Percentiles rank a stretch among this genome's conserved stretches.
Conservation (phyloP, 2,329 filamentous ascomycete species). For the Claviceps maximensis region DNA sequence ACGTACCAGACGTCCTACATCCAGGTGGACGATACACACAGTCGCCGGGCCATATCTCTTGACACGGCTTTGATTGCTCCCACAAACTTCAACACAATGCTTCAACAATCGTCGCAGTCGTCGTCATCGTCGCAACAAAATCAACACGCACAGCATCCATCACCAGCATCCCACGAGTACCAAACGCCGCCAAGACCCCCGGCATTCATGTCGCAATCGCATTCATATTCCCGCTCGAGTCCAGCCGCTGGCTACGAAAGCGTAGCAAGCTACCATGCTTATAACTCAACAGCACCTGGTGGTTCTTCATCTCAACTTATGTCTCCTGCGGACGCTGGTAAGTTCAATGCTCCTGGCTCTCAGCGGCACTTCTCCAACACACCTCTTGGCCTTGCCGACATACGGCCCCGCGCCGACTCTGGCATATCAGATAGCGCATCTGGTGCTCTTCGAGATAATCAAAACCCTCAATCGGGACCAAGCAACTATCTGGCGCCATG, state of each 20-base stretch:
- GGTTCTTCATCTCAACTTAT: conserved; percentile 50
- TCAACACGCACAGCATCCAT: conserved; percentile 16
- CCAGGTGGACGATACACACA: conserved; percentile 34
- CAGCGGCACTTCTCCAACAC: conserved; percentile 64
- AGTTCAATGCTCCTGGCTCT: conserved; percentile 42
- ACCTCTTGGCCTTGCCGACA: conserved; percentile 81
- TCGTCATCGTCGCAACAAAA: conserved; percentile 23
- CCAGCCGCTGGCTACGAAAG: conserved; percentile 50
- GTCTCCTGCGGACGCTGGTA: conserved; percentile 37
- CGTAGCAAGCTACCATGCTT: conserved; percentile 40
- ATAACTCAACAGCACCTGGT: conserved; percentile 52
- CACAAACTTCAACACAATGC: conserved; percentile 31
- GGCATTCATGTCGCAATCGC: conserved; percentile 54
- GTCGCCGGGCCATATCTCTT: conserved; percentile 22
- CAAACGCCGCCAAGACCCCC: conserved; percentile 53
- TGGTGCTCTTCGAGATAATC: conserved; percentile 52
- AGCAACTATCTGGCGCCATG: conserved; percentile 92
- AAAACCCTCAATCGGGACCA: conserved; percentile 53
- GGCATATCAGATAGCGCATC: conserved; percentile 59
- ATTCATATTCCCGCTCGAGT: conserved; percentile 75
- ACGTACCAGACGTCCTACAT: conserved; percentile 46
- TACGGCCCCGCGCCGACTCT: conserved; percentile 74
- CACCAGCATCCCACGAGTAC: conserved; percentile 39
- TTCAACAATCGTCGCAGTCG: conserved; percentile 20
- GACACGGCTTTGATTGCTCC: conserved; percentile 33